Base-by-base conservation (phyloP, 1,284 basidiomycete species). In the Cryptococcus sp. region DNA sequence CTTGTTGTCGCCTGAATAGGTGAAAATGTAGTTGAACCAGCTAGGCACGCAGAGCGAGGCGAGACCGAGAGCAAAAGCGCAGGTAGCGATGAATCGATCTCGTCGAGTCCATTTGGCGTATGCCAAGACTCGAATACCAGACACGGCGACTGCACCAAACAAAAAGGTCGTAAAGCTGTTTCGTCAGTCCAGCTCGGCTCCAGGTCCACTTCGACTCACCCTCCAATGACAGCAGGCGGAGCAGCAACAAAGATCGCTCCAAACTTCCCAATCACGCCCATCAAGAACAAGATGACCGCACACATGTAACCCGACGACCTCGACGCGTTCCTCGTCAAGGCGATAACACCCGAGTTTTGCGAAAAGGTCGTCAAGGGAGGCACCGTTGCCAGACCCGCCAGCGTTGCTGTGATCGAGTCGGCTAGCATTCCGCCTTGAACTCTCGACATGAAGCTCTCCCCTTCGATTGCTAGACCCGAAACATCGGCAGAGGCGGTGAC, bases 31-130 rank as follows among this genome's bases (percentile, higher is more conserved):
- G 40, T 49, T 54, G 48, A 70, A 69, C 60, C 67, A 74, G 22
- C 62, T 58, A 4, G 63, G 62, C 11, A 73, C 72, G 19, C 73
- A 54, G 40, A 77, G 60, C 40, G 87, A 79, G 0, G 85, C 86
- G 28, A 90, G 52, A 4, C 88, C 87, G 55, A 90, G 82, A 0
- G 80, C 80, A 42, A 90, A 68, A n/a, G 85, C 83, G 0, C 82
- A 81, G 4, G 82, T 68, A n/a, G 73, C 66, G 36, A 92, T 78
- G 73, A 93, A 90, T 22, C 89, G 77, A 53, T 88, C 85, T 16
- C 87, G 76, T 1, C 88, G 79, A 11, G 82, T 83, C 66, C 83
- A 90, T 10, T 73, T 67, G 39, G 79, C 75, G 60, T 80, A 81
- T 1, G 82, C 77, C 28, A 93, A 75, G 2, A 93, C 84, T 31